Evolutionary conservation across 192 early-diverging fungal genomes (phyloP).

Genomic region (Backusella circina): DNA sequence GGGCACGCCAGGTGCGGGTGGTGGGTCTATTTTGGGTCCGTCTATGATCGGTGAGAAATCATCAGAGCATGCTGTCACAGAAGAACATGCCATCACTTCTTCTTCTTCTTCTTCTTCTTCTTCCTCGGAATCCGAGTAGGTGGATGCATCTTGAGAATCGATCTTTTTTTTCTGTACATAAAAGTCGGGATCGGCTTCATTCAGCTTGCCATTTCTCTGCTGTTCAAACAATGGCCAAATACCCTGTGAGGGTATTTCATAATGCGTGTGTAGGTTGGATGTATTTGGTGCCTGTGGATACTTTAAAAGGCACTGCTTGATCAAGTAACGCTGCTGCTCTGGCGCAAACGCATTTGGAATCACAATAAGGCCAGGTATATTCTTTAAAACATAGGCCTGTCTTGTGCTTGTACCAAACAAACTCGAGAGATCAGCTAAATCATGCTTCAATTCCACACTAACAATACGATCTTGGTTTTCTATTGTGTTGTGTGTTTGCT

Average conservation of each 20-base stretch:
- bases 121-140: not conserved
- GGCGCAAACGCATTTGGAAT: conserved; percentile 78
- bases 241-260: conserved; percentile 57
- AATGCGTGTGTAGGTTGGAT: conserved; percentile 89
- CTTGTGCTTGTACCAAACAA: conserved; percentile 11
- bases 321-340: conserved; percentile 62
- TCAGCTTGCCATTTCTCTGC: conserved; percentile 17
- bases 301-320: conserved; percentile 71
- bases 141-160: not conserved
- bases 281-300: conserved; percentile 78
- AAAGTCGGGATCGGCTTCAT: conserved; percentile 19
- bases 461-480: conserved; percentile 3
- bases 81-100: not conserved
- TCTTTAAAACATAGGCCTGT: conserved; percentile 4
- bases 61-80: conserved; percentile 4
- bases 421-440: conserved; percentile 1
- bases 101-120: not conserved
- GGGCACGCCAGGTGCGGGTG: not conserved
- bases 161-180: conserved; percentile 23
- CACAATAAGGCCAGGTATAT: conserved; percentile 56
- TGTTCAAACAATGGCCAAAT: conserved; percentile 55
- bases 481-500: conserved; percentile 14
- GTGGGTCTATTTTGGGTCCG: not conserved
- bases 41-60: not conserved
- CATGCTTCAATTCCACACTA: not conserved